Evolutionary conservation across 345 rosid species (phyloP).

Genomic region (Gossypium anomalum): DNA sequence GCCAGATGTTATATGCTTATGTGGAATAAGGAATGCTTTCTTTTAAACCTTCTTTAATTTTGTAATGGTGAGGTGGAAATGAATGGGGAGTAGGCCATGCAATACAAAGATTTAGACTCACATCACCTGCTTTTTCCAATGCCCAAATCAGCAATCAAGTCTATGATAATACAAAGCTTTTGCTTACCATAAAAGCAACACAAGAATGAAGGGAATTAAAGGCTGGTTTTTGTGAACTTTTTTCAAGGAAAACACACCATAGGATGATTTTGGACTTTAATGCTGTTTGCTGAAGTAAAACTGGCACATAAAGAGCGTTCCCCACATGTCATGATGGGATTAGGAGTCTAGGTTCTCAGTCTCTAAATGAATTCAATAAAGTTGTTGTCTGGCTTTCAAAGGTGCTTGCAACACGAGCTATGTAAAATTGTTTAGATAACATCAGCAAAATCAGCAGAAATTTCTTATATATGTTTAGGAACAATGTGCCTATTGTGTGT

Average conservation of each 20-base stretch:
- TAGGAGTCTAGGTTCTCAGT: background rate
- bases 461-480: too few species aligned
- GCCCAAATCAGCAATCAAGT: background rate
- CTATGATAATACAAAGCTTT: background rate
- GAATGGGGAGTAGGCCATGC: background rate
- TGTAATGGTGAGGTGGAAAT: background rate
- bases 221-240: too few species aligned
- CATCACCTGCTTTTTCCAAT: background rate
- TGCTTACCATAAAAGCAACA: background rate
- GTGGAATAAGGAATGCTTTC: background rate
- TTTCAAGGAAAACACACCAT: background rate
- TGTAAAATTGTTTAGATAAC: too few species aligned
- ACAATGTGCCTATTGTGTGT: too few species aligned
- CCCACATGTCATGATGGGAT: slow-evolving; percentile 11
- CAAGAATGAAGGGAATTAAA: background rate
- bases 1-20: background rate
- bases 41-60: too few species aligned
- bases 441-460: too few species aligned
- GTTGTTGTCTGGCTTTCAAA: background rate
- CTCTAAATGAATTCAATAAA: slow-evolving; percentile 2
- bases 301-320: background rate
- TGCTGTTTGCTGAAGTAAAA: too few species aligned
- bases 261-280: too few species aligned
- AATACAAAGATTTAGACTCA: background rate
- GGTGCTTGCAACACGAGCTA: too few species aligned